phyloP scores from a whole-genome alignment of 2,329 filamentous ascomycete species.

The Fusarium staphyleae region DNA sequence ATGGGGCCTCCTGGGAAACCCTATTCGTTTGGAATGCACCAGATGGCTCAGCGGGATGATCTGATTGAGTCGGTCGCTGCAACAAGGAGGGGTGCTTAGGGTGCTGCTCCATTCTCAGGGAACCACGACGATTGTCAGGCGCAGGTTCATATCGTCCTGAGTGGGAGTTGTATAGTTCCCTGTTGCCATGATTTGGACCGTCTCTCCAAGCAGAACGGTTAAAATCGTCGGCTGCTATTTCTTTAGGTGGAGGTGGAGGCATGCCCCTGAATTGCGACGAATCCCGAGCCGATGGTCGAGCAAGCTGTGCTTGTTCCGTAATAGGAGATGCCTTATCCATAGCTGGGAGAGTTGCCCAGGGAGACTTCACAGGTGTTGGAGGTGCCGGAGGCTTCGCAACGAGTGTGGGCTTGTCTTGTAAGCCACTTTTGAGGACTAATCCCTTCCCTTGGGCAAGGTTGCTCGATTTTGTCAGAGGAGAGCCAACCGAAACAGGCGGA shows the following conservation, averaged over 20 bases:
- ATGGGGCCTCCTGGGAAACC: conserved; percentile 69
- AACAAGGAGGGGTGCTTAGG: conserved; percentile 78
- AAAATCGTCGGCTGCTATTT: conserved; percentile 94
- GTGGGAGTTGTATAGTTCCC: conserved; percentile 93
- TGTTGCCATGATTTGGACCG: conserved; percentile 64
- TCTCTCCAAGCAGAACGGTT: conserved; percentile 85
- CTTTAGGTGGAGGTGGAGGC: conserved; percentile 64
- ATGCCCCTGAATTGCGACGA: conserved; percentile 61
- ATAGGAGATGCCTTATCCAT: conserved; percentile 81
- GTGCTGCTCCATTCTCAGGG: conserved; percentile 70
- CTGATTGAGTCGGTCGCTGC: conserved; percentile 72
- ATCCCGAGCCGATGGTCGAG: conserved; percentile 63
- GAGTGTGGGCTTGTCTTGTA: conserved; percentile 73
- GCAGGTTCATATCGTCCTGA: conserved; percentile 93
- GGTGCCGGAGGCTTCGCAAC: conserved; percentile 74
- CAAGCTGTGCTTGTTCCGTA: conserved; percentile 57
- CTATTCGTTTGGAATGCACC: conserved; percentile 84
- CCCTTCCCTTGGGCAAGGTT: conserved; percentile 64
- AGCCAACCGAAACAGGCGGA: conserved; percentile 46
- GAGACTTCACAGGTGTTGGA: conserved; percentile 80
- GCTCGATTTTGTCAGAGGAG: conserved; percentile 54
- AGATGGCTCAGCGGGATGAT: conserved; percentile 81
- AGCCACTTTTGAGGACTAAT: conserved; percentile 68
- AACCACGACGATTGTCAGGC: conserved; percentile 72
- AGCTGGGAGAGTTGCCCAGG: conserved; percentile 87